Base-by-base conservation (phyloP, 176 grass and related monocot species). In the Areca catechu region DNA sequence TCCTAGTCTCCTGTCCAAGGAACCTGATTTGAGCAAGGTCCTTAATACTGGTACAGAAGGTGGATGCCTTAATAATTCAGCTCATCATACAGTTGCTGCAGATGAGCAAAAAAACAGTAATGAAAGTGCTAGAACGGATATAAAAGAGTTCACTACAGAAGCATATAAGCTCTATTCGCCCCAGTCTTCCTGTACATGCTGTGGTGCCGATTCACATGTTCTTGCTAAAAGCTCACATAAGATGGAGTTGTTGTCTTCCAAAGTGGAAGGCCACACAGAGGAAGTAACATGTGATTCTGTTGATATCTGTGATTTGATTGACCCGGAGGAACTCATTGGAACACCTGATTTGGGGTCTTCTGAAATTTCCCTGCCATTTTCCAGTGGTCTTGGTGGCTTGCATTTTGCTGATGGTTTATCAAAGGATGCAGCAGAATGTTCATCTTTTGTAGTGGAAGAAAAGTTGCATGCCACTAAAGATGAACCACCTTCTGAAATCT, bases 391-490 rank as follows among this genome's bases (percentile, higher is more conserved):
- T 4, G 24, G 1, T 47, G 50, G 16, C 37, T 10, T 7, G 27
- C 15, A 23, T 61, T 57, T 37, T 22, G 4, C 14, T 70, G 58
- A 54, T 62, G 55, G 19, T 67, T 55, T 16, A 49, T 69, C 59
- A 25, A 60, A 12, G 10, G 22, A 6, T 57, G 54, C 18, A 57
- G 22, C 20, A 57, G 0, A 57, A 12, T 22, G 19, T 57, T 22
- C 72, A 30, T 60, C 58, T 21, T 78, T 53, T 24, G 28, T n/a
- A 62, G 20, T 47, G 7, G 55, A 70, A 21, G 49, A 56, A 65
- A 74, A 3, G 69, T 20, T 74, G 9, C 30, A 69, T 22, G 43
- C 60, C 65, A 16, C 15, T 74, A 54, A 4, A 30, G 24, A 30
- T 63, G 52, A 30, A 59, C 12, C 53, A 78, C 51, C 54, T 37